phyloP scores from a whole-genome alignment of 495 filamentous ascomycete species.

The Xylaria bambusicola region DNA sequence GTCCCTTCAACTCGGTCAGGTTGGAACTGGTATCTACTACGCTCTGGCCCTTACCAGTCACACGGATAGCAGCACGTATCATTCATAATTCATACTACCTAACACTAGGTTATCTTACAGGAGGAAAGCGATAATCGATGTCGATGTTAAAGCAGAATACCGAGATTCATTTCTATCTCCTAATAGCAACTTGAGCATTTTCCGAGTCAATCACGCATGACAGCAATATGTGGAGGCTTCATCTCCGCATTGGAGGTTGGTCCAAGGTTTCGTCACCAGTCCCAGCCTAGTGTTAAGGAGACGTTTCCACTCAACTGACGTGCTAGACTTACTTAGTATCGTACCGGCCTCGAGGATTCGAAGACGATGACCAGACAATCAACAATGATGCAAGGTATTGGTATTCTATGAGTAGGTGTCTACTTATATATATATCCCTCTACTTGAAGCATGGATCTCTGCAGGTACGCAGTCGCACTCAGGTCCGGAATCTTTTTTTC shows the following conservation, averaged over 20 bases:
- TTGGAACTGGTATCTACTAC: too few relatives aligned
- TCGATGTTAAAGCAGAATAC: too few relatives aligned
- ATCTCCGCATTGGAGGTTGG: constrained; percentile 9
- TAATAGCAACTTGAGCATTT: background rate
- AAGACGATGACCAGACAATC: background rate
- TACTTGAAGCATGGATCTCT: too few relatives aligned
- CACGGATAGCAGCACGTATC: background rate
- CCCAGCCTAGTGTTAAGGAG: background rate
- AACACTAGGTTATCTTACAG: too few relatives aligned
- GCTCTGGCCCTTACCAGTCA: too few relatives aligned
- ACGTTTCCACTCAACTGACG: constrained; percentile 8
- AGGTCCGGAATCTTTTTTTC: too few relatives aligned
- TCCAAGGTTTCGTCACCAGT: background rate
- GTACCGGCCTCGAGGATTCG: background rate
- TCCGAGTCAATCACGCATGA: constrained; percentile 2
- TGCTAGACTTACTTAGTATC: background rate
- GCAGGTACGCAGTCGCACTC: too few relatives aligned
- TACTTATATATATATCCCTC: background rate
- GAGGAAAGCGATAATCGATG: too few relatives aligned
- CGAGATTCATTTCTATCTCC: background rate
- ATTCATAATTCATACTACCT: too few relatives aligned
- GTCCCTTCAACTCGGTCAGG: background rate
- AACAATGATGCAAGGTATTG: too few relatives aligned
- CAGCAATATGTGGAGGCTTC: constrained; percentile 18
- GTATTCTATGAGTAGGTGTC: too few relatives aligned